A percentile compares a stretch with the other conserved stretches of the same genome.
Conservation (phyloP, 345 rosid species). For the Aegle marmelos region DNA sequence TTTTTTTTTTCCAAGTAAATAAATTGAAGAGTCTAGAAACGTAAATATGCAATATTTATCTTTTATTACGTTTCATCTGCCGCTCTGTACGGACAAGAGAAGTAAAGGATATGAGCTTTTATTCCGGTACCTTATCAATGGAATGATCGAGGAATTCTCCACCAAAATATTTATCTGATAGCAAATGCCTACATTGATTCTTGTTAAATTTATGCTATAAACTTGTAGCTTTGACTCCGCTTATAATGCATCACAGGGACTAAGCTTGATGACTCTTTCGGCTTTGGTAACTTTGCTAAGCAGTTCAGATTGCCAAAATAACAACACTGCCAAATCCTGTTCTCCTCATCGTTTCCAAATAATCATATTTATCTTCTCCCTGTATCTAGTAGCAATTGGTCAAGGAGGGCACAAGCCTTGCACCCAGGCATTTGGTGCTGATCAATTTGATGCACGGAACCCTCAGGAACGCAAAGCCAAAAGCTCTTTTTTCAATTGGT, state of each 20-base stretch:
- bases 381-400: slow-evolving; percentile 42
- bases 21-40: too few relatives aligned
- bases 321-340: not conserved
- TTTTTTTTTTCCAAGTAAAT: too few relatives aligned
- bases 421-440: slow-evolving; percentile 59
- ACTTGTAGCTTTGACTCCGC: not conserved
- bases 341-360: slow-evolving; percentile 21
- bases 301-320: slow-evolving; percentile 33
- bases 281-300: slow-evolving; percentile 49
- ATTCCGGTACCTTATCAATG: too few relatives aligned
- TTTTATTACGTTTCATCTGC: too few relatives aligned
- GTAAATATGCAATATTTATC: too few relatives aligned
- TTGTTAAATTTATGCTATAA: not conserved
- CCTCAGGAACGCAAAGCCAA: slow-evolving; percentile 36
- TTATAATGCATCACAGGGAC: slow-evolving; percentile 41
- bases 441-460: slow-evolving; percentile 47
- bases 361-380: slow-evolving; percentile 31
- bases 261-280: slow-evolving; percentile 56
- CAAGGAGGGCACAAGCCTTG: slow-evolving; percentile 60
- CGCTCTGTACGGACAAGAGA: too few relatives aligned
- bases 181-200: not conserved
- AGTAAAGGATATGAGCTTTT: too few relatives aligned
- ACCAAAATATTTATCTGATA: too few relatives aligned
- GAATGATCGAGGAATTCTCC: too few relatives aligned
- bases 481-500: slow-evolving; percentile 60